Conservation (phyloP, 169 alveolate genomes). For the Blepharisma undulans region DNA sequence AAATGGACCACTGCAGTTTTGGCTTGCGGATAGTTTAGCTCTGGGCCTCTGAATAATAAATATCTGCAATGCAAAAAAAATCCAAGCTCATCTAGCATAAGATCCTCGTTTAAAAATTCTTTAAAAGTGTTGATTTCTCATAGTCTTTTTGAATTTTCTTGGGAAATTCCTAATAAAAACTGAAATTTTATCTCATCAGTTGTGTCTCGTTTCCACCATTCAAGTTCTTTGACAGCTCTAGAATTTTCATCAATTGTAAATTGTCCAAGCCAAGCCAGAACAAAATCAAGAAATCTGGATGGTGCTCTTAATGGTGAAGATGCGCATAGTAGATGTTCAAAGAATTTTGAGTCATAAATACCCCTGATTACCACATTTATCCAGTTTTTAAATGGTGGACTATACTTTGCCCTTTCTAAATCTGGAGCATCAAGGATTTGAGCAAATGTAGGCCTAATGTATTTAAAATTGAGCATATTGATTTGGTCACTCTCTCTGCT, state of each 20-base stretch:
- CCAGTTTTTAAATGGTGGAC: constrained; percentile 61
- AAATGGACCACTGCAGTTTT: constrained; percentile 41
- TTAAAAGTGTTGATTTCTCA: constrained; percentile 55
- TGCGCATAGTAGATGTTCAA: constrained; percentile 50
- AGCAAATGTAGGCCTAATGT: constrained; percentile 46
- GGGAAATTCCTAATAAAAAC: constrained; percentile 41
- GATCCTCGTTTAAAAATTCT: constrained; percentile 49
- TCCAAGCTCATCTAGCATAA: constrained; percentile 46
- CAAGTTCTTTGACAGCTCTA: constrained; percentile 41
- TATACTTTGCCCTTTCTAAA: constrained; percentile 1
- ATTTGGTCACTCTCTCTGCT: neutral
- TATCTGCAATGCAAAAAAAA: constrained; percentile 49
- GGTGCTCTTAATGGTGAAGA: neutral
- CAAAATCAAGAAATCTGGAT: constrained; percentile 47
- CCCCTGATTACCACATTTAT: constrained; percentile 53
- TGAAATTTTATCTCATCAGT: constrained; percentile 43
- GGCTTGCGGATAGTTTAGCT: constrained; percentile 31
- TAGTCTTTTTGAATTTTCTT: constrained; percentile 22
- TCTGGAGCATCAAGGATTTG: neutral
- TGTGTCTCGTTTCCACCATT: constrained; percentile 46
- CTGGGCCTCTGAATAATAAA: constrained; percentile 45
- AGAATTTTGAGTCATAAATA: constrained; percentile 61
- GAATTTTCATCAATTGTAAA: constrained; percentile 48
- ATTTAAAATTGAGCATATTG: constrained; percentile 26
- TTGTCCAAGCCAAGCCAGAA: constrained; percentile 46